Base-by-base conservation (phyloP, 306 rosid species). In the Begonia peltatifolia region DNA sequence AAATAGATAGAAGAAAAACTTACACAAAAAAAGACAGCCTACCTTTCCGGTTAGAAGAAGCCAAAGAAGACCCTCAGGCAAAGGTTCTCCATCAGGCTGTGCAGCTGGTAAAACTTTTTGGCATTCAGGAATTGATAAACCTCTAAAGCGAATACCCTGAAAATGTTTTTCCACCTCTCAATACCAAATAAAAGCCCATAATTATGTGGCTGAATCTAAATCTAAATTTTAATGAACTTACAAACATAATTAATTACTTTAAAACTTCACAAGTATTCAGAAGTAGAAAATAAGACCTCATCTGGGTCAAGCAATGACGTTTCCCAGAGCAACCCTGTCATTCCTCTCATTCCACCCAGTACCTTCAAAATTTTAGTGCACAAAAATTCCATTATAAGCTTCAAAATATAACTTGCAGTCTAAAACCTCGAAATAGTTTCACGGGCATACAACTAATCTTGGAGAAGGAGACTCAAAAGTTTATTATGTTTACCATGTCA, bases 341-440 rank as follows among this genome's bases (percentile, higher is more conserved):
- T 92, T 81, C 99, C 96, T 59, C 99, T 86, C 99, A 92, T 92
- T 66, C 96, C 96, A 66, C 99, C 99, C 57, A 92, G 74, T 47
- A 92, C 96, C 99, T 92, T 66, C 52, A 14, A 69, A 62, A 50
- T 59, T 55, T 61, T 36, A 53, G 59, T 47, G 3, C 52, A 41
- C 54, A 74, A 69, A 9, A 52, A 47, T 66, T 63, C 41, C 53
- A 52, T 60, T 3, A 42, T 70, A 53, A 66, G 68, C 14, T 10
- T 10, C 48, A 44, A 10, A 12, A 44, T 44, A 7, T 14, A 44
- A 11, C 14, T 44, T 44, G n/a, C 48, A 3, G 48, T n/a, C 9
- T 30, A 38, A 61, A 57, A 10, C 53, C 57, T 51, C 17, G 22
- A 35, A 41, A 49, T 56, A 23, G 38, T 30, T 30, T 30, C 44